These are phyloP conservation scores for Caryopteris hybrid DNA, from an alignment of 305 asterid species.

Conservation along the genomic window DNA sequence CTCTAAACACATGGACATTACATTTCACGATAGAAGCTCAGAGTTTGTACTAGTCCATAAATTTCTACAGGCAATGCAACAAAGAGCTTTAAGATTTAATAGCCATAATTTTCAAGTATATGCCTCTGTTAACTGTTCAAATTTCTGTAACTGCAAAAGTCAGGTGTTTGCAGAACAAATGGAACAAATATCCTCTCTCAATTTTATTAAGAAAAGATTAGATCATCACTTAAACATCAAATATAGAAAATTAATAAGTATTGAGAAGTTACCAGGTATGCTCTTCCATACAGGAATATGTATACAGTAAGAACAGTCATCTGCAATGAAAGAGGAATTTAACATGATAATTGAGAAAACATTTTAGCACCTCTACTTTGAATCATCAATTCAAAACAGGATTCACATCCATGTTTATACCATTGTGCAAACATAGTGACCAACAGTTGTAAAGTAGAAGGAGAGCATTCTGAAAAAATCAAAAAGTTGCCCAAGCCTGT, in stretches of 20 bases:
- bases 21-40: too few relatives aligned
- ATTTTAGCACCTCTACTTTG: neutral
- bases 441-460: slow-evolving; percentile 92
- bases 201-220: neutral
- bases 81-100: too few relatives aligned
- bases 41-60: too few relatives aligned
- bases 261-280: slow-evolving; percentile 74
- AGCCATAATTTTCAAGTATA: neutral
- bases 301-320: slow-evolving; percentile 97
- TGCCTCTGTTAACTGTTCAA: slow-evolving; percentile 3
- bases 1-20: too few relatives aligned
- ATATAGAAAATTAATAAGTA: neutral
- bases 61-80: too few relatives aligned
- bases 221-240: neutral
- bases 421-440: slow-evolving; percentile 98
- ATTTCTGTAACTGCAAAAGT: neutral
- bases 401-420: slow-evolving; percentile 34
- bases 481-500: slow-evolving; percentile 94
- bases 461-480: slow-evolving; percentile 98
- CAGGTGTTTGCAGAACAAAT: neutral
- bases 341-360: slow-evolving; percentile 22
- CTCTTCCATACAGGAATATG: slow-evolving; percentile 90
- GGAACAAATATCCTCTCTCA: neutral
- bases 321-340: slow-evolving; percentile 46
- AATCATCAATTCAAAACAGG: slow-evolving; percentile 2